Conservation (phyloP, 441 rosid species). For the Cnidoscolus chayamansa region DNA sequence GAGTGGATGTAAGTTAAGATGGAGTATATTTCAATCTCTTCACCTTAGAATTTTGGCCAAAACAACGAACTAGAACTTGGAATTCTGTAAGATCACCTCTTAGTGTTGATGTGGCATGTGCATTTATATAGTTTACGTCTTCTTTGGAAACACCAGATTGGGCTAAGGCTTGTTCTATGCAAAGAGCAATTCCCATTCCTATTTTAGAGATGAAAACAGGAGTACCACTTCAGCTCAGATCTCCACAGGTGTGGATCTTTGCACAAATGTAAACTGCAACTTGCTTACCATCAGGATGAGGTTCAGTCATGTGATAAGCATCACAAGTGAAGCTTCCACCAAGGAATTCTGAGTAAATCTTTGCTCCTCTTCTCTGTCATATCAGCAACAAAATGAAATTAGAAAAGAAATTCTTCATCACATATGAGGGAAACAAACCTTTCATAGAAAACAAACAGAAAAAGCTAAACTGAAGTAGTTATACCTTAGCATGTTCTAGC, state of each 20-base stretch:
- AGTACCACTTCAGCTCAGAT: background rate
- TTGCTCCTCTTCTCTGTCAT: slow-evolving; percentile 80
- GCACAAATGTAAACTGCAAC: background rate
- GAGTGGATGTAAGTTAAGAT: background rate
- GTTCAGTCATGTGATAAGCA: slow-evolving; percentile 98
- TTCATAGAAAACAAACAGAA: no score
- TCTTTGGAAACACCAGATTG: slow-evolving; percentile 68
- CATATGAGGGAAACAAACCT: no score
- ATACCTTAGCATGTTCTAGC: slow-evolving; percentile 95
- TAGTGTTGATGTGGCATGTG: slow-evolving; percentile 93
- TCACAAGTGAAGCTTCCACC: slow-evolving; percentile 97
- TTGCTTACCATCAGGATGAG: slow-evolving; percentile 83
- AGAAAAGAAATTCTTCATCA: no score
- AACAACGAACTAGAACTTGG: slow-evolving; percentile 71
- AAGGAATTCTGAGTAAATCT: slow-evolving; percentile 84
- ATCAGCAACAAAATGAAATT: no score
- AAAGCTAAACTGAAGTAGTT: no score
- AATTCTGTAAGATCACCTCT: slow-evolving; percentile 90
- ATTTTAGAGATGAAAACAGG: slow-evolving; percentile 13
- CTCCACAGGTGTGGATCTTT: no score
- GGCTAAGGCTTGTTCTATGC: slow-evolving; percentile 83
- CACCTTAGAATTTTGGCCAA: slow-evolving; percentile 79
- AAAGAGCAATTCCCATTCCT: slow-evolving; percentile 77
- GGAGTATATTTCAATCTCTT: slow-evolving; percentile 6
- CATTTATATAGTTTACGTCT: slow-evolving; percentile 85